Conservation (phyloP, 129 eudicot genomes). For the Solidago caesia region DNA sequence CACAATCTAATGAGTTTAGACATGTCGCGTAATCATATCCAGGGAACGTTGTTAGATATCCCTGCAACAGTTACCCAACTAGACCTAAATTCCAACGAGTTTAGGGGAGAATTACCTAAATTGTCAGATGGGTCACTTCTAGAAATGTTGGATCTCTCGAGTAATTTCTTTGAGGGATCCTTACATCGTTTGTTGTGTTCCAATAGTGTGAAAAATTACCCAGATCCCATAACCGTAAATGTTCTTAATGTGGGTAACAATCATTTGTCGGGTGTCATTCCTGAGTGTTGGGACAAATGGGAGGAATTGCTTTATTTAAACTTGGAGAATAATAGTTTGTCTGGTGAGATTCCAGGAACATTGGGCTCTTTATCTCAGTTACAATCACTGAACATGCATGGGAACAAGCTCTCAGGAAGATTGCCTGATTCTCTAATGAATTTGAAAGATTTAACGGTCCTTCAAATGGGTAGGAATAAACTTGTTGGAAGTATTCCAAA, state of each 20-base stretch:
- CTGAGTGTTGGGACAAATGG: neutral
- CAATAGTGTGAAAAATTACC: neutral
- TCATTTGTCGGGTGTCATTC: neutral
- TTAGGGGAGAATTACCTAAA: neutral
- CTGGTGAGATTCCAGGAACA: neutral
- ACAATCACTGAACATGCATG: neutral
- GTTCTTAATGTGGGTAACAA: neutral
- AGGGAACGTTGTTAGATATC: neutral
- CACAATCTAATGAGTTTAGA: neutral
- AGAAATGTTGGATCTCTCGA: neutral
- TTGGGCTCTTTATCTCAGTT: neutral
- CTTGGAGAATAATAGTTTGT: neutral
- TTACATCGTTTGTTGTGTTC: neutral
- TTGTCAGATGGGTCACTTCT: too few species aligned
- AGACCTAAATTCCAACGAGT: neutral
- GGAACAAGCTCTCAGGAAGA: neutral
- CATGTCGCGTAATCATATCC: neutral
- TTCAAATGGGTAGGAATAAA: neutral
- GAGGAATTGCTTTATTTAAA: neutral
- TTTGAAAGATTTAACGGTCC: neutral
- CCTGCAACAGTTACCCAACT: neutral
- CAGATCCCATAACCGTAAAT: too few species aligned
- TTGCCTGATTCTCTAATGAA: neutral
- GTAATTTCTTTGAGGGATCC: neutral
- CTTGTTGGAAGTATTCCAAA: neutral